A percentile compares a stretch with the other conserved stretches of the same genome.
phyloP scores from a whole-genome alignment of 2,329 filamentous ascomycete genomes.

The Talaromyces sp. region DNA sequence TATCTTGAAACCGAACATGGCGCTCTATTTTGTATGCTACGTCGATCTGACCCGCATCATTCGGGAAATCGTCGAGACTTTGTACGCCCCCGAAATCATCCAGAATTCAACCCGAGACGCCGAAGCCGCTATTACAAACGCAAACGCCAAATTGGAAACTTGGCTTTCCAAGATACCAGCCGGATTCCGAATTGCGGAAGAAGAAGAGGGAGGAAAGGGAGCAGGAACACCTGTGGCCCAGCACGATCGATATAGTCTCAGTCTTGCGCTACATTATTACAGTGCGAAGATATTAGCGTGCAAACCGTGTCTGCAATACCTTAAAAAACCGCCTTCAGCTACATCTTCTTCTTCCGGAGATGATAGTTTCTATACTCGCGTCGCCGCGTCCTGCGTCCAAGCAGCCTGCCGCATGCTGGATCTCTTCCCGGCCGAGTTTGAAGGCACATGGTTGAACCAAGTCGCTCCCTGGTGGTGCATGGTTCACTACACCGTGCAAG shows the following conservation, averaged over 20 bases:
- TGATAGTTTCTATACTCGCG: slow-evolving; percentile 29
- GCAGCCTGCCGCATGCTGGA: slow-evolving; percentile 32
- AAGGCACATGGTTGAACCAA: slow-evolving; percentile 27
- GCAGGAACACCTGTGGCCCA: slow-evolving; percentile 15
- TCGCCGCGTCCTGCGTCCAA: slow-evolving; percentile 34
- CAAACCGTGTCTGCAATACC: slow-evolving; percentile 40
- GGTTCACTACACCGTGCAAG: slow-evolving; percentile 40
- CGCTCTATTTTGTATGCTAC: slow-evolving; percentile 36
- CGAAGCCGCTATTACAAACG: slow-evolving; percentile 29
- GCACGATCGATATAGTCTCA: slow-evolving; percentile 30
- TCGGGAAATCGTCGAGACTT: slow-evolving; percentile 31
- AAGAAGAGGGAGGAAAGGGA: slow-evolving; percentile 19
- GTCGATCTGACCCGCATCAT: slow-evolving; percentile 35
- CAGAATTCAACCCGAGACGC: slow-evolving; percentile 34
- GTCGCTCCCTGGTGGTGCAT: slow-evolving; percentile 39
- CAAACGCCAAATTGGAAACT: slow-evolving; percentile 32
- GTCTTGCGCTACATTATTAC: slow-evolving; percentile 39
- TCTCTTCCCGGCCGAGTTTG: slow-evolving; percentile 32
- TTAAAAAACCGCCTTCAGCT: slow-evolving; percentile 25
- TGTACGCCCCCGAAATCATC: slow-evolving; percentile 36
- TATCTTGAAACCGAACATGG: slow-evolving; percentile 31
- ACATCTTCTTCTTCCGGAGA: slow-evolving; percentile 20
- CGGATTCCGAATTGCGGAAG: slow-evolving; percentile 31
- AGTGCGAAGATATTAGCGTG: slow-evolving; percentile 40
- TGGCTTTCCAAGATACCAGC: slow-evolving; percentile 37